Percentiles rank a stretch among this genome's conserved stretches.
Conservation (phyloP, 345 rosid genomes). For the Lepidium aucheri region DNA sequence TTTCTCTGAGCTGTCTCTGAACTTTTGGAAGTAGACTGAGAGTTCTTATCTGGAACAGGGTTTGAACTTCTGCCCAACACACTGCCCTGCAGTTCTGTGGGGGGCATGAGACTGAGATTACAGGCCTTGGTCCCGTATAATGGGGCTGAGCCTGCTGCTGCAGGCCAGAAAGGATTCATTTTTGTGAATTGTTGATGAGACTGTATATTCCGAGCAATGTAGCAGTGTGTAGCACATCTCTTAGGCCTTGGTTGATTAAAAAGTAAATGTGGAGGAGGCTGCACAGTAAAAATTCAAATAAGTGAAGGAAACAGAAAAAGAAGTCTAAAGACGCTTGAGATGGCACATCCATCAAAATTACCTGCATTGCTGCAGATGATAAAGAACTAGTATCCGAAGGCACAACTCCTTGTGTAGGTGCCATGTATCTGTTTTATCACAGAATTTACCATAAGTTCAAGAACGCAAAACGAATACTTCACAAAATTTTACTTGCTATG, state of each 20-base stretch:
- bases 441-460: conserved; percentile 15
- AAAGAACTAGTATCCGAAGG: conserved; percentile 67
- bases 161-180: conserved; percentile 90
- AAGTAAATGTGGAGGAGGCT: conserved; percentile 76
- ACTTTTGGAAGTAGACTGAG: conserved; percentile 43
- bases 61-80: conserved; percentile 43
- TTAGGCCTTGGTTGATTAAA: conserved; percentile 76
- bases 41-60: conserved; percentile 45
- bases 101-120: conserved; percentile 64
- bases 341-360: conserved; percentile 7
- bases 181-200: conserved; percentile 67
- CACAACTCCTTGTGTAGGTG: conserved; percentile 81
- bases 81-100: conserved; percentile 60
- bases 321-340: background rate
- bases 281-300: conserved; percentile 14
- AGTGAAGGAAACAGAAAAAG: background rate
- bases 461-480: background rate
- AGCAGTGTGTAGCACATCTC: conserved; percentile 93
- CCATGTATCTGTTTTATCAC: conserved; percentile 60
- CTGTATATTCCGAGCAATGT: conserved; percentile 72
- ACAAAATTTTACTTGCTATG: background rate
- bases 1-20: conserved; percentile 70
- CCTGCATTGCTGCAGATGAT: conserved; percentile 78
- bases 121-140: conserved; percentile 67
- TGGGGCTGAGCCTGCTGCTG: conserved; percentile 71